Conservation (phyloP, 2,329 filamentous ascomycete genomes). For the Verticillium albo-atrum region DNA sequence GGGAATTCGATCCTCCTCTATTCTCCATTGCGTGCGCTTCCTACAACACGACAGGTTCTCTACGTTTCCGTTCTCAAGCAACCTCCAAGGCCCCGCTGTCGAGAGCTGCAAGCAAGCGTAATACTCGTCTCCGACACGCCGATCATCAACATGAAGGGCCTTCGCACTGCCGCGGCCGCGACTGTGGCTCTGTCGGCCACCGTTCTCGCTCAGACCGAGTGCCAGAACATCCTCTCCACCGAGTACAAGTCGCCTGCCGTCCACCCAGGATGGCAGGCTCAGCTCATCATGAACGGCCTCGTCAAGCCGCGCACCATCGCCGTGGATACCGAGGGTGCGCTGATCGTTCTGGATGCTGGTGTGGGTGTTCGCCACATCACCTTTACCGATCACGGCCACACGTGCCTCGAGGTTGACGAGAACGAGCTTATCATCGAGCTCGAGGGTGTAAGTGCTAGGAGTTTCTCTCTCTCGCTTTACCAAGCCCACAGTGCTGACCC, state of each 20-base stretch:
- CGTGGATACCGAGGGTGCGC: slow-evolving; percentile 38
- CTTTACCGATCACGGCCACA: slow-evolving; percentile 35
- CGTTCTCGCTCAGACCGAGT: slow-evolving; percentile 15
- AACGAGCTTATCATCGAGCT: slow-evolving; percentile 27
- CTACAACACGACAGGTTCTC: no score
- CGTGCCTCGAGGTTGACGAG: slow-evolving; percentile 32
- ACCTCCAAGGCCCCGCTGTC: not conserved
- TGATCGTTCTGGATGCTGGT: slow-evolving; percentile 40
- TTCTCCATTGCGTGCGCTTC: not conserved
- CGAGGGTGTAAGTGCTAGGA: slow-evolving; percentile 22
- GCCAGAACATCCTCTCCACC: slow-evolving; percentile 28
- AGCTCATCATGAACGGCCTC: slow-evolving; percentile 36
- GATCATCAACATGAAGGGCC: slow-evolving; percentile 4
- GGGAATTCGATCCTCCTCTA: not conserved
- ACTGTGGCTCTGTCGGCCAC: slow-evolving; percentile 3
- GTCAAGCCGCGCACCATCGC: slow-evolving; percentile 37
- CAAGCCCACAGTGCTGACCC: not conserved
- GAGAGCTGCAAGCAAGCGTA: not conserved
- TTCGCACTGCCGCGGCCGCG: slow-evolving; percentile 2
- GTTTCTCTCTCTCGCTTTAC: not conserved
- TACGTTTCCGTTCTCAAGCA: not conserved
- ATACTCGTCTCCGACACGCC: not conserved
- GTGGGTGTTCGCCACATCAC: slow-evolving; percentile 35
- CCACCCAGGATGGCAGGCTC: slow-evolving; percentile 37
- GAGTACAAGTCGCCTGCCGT: slow-evolving; percentile 30